Conservation (phyloP, 352 stramenopile genomes). For the Globisporangium viniferum region DNA sequence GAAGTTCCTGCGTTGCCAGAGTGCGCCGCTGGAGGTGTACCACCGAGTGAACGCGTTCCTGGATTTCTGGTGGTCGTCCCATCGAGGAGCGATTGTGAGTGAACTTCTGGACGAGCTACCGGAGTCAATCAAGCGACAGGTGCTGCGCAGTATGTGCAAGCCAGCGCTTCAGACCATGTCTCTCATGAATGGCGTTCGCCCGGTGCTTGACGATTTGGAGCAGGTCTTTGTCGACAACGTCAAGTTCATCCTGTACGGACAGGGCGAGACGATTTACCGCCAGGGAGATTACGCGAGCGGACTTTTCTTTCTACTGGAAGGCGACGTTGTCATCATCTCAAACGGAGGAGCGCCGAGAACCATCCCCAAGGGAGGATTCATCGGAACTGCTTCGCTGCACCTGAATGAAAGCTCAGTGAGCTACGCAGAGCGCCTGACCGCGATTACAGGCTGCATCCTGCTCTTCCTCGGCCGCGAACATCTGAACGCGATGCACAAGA, state of each 20-base stretch:
- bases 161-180: conserved; percentile 27
- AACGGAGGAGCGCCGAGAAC: conserved; percentile 5
- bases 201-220: conserved; percentile 26
- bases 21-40: conserved; percentile 27
- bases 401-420: conserved; percentile 52
- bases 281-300: conserved; percentile 55
- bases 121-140: conserved; percentile 22
- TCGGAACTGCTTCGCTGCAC: conserved; percentile 46
- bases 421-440: conserved; percentile 53
- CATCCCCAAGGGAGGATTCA: conserved; percentile 45
- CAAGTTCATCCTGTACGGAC: conserved; percentile 33
- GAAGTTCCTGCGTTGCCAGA: conserved; percentile 36
- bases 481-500: conserved; percentile 52
- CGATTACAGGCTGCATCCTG: conserved; percentile 55
- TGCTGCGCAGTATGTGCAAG: conserved; percentile 30
- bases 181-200: conserved; percentile 19
- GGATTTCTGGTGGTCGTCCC: conserved; percentile 45
- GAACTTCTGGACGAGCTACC: conserved; percentile 31
- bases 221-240: conserved; percentile 30
- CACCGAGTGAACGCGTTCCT: conserved; percentile 38
- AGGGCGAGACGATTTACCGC: conserved; percentile 32
- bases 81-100: conserved; percentile 33
- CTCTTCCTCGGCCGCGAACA: conserved; percentile 53
- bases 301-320: conserved; percentile 57
- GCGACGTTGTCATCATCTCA: conserved; percentile 38